phyloP scores from a whole-genome alignment of 2,329 filamentous ascomycete genomes.

The Basipetospora chlamydospora region DNA sequence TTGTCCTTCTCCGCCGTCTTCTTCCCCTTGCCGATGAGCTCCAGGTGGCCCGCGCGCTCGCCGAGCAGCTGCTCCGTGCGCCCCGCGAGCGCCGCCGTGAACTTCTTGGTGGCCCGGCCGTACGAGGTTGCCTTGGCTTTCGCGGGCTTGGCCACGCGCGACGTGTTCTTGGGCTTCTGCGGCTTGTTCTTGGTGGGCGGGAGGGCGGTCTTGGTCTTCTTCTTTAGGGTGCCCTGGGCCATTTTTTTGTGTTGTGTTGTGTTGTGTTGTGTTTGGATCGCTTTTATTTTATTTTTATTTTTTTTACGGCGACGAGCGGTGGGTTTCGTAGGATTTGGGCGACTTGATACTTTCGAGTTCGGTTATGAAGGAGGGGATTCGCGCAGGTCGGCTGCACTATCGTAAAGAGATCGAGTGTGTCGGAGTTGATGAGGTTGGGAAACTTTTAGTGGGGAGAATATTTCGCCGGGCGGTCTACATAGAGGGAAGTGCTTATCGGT shows the following conservation, averaged over 20 bases:
- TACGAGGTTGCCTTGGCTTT: conserved; percentile 24
- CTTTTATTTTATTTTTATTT: neutral
- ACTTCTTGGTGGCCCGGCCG: conserved; percentile 38
- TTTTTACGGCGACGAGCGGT: neutral
- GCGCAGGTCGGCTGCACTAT: too few relatives aligned
- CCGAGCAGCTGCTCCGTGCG: conserved; percentile 44
- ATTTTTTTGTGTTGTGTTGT: conserved; percentile 17
- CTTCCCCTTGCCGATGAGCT: conserved; percentile 43
- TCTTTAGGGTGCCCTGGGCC: conserved; percentile 40
- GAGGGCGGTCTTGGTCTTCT: conserved; percentile 22
- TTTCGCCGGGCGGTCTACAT: conserved; percentile 1
- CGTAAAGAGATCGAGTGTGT: too few relatives aligned
- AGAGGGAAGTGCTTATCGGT: neutral
- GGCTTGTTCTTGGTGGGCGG: too few relatives aligned
- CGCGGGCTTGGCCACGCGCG: conserved; percentile 35
- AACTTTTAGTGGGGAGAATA: conserved; percentile 1
- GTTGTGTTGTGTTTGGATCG: neutral
- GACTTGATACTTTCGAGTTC: neutral
- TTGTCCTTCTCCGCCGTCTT: conserved; percentile 22
- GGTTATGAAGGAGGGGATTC: neutral
- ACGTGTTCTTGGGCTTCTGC: conserved; percentile 21
- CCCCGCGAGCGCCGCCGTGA: conserved; percentile 35
- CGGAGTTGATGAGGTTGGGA: neutral
- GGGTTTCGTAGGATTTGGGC: neutral
- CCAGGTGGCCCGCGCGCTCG: conserved; percentile 43